A percentile compares a stretch with the other conserved stretches of the same genome.
Evolutionary conservation across 2,329 filamentous ascomycete genomes (phyloP).

Genomic region (Metarhizium anisopliae): DNA sequence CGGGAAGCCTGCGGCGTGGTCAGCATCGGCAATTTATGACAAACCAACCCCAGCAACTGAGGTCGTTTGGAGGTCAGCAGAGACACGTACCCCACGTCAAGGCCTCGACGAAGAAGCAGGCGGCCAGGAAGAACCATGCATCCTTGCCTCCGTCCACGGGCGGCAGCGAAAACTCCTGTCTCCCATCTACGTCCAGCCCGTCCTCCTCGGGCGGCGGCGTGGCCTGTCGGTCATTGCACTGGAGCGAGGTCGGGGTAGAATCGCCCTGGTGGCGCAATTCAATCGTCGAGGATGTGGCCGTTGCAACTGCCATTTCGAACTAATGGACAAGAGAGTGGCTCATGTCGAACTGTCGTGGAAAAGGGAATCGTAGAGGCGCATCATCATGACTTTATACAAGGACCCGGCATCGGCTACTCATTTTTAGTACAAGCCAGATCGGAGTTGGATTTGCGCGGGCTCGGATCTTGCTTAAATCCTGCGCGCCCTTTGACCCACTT

Average conservation of each 20-base stretch:
- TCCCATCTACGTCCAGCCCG: neutral
- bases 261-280: neutral
- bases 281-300: neutral
- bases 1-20: conserved; percentile 45
- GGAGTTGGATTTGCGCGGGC: neutral
- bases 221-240: neutral
- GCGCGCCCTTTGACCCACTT: neutral
- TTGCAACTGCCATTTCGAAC: neutral
- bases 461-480: neutral
- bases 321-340: neutral
- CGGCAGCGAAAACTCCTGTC: conserved; percentile 15
- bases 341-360: neutral
- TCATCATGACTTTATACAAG: no score
- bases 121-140: conserved; percentile 24
- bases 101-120: conserved; percentile 23
- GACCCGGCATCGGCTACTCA: no score
- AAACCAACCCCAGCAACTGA: no score
- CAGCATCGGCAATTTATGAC: no score
- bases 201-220: neutral
- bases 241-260: neutral
- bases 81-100: conserved; percentile 21
- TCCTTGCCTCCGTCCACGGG: conserved; percentile 23
- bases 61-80: no score
- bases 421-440: no score
- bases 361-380: no score